phyloP scores from a whole-genome alignment of 2,329 filamentous ascomycete genomes.

The Curvularia eragrostidis region DNA sequence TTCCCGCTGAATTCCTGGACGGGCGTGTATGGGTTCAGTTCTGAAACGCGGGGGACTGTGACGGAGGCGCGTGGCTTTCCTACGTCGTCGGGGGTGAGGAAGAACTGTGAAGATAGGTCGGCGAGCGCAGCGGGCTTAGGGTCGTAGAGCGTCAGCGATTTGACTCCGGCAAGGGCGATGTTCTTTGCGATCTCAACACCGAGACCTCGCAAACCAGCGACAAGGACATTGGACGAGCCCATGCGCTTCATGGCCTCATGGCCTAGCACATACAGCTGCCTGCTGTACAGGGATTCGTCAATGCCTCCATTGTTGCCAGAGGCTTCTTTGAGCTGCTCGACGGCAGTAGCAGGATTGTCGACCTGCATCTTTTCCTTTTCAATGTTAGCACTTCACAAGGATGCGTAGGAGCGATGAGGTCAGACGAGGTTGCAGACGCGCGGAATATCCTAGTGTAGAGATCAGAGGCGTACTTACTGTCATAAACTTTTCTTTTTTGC shows the following conservation, averaged over 20 bases:
- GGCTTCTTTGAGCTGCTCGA: constrained; percentile 64
- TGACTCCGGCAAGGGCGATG: constrained; percentile 95
- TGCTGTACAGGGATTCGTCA: constrained; percentile 71
- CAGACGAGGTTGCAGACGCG: constrained; percentile 11
- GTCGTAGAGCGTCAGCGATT: constrained; percentile 93
- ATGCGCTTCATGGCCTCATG: constrained; percentile 97
- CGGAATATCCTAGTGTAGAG: neutral
- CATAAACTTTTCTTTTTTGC: constrained; percentile 53
- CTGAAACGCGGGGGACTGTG: constrained; percentile 86
- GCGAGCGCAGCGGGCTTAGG: constrained; percentile 81
- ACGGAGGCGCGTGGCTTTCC: constrained; percentile 89
- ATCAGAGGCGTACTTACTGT: constrained; percentile 41
- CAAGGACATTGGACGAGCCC: constrained; percentile 91
- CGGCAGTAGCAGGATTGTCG: constrained; percentile 63
- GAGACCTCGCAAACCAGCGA: constrained; percentile 89
- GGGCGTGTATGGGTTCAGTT: constrained; percentile 96
- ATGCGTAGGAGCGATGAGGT: constrained; percentile 5
- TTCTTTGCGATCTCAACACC: constrained; percentile 99
- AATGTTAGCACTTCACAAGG: constrained; percentile 14
- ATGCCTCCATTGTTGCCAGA: constrained; percentile 62
- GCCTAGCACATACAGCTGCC: constrained; percentile 74
- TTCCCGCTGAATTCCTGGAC: constrained; percentile 72
- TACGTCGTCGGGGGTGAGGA: constrained; percentile 85
- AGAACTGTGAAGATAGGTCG: constrained; percentile 97
- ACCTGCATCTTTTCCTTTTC: constrained; percentile 67